These are phyloP conservation scores for Gossypium thurberi DNA, from an alignment of 345 rosid genomes.

Conservation along the genomic window DNA sequence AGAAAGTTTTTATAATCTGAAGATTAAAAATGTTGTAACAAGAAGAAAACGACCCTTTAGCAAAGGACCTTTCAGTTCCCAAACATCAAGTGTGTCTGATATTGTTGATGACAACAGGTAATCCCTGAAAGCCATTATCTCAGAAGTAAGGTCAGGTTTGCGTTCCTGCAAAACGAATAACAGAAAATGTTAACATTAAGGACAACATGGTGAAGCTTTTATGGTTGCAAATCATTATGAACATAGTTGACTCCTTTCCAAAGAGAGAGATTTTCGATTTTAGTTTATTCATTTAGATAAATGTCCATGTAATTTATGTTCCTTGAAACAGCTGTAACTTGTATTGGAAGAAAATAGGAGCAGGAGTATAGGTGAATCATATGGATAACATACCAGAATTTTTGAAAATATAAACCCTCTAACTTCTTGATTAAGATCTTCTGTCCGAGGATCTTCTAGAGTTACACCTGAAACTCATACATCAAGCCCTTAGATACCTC, in stretches of 20 bases:
- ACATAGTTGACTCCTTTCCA: background rate
- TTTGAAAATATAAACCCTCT: slow-evolving; percentile 97
- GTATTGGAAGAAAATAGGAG: background rate
- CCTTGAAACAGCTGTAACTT: background rate
- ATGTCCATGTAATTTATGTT: background rate
- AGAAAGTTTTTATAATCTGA: slow-evolving; percentile 18
- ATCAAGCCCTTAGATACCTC: slow-evolving; percentile 14
- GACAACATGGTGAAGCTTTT: background rate
- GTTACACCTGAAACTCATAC: slow-evolving; percentile 72
- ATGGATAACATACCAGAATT: slow-evolving; percentile 51
- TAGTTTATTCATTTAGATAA: background rate
- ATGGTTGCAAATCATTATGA: slow-evolving; percentile 10
- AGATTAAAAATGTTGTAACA: background rate
- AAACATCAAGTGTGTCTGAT: slow-evolving; percentile 93
- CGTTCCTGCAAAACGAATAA: slow-evolving; percentile 55
- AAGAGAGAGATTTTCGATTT: background rate
- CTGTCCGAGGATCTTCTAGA: slow-evolving; percentile 93
- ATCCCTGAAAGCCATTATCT: slow-evolving; percentile 92
- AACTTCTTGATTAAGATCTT: slow-evolving; percentile 99
- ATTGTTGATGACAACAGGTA: slow-evolving; percentile 76
- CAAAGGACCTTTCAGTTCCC: slow-evolving; percentile 87
- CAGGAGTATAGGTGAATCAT: background rate
- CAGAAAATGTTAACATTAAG: slow-evolving; percentile 2
- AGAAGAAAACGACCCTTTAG: background rate
- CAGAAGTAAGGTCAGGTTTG: slow-evolving; percentile 81